Evolutionary conservation across 768 basidiomycete genomes (phyloP).

Genomic region (Lentinula guzmanii): DNA sequence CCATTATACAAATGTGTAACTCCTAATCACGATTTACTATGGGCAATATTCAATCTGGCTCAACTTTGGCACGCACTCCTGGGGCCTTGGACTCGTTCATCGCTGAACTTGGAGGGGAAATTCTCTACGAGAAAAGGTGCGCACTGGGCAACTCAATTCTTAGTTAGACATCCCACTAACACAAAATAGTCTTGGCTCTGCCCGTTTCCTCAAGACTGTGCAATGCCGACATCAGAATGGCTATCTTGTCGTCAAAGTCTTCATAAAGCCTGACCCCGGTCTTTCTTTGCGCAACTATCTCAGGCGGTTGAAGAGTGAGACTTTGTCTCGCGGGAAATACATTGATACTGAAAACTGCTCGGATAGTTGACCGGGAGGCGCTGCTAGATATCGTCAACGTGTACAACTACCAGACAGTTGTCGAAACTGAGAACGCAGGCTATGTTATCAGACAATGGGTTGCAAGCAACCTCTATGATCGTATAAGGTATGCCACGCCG

Average conservation of each 20-base stretch:
- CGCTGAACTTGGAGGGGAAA: conserved; percentile 78
- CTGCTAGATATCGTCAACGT: conserved; percentile 83
- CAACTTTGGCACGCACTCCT: conserved; percentile 62
- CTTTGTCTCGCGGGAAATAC: conserved; percentile 5
- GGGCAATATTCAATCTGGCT: conserved; percentile 76
- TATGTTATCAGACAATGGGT: conserved; percentile 95
- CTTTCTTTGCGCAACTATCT: conserved; percentile 72
- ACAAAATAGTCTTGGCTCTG: conserved; percentile 51
- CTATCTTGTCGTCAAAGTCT: conserved; percentile 87
- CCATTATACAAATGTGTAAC: neutral
- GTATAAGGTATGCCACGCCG: conserved; percentile 71
- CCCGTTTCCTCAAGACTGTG: conserved; percentile 80
- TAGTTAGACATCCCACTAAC: neutral
- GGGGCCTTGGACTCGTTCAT: conserved; percentile 90
- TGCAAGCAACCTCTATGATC: conserved; percentile 90
- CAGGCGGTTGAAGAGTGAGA: conserved; percentile 68
- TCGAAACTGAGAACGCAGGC: conserved; percentile 94
- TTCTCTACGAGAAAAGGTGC: conserved; percentile 90
- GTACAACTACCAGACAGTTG: conserved; percentile 81
- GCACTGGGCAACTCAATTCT: conserved; percentile 34
- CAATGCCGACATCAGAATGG: conserved; percentile 82
- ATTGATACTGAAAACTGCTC: conserved; percentile 1
- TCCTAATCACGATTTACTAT: conserved; percentile 27
- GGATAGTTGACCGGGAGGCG: conserved; percentile 77
- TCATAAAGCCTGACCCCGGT: conserved; percentile 89